Base-by-base conservation (phyloP, 495 filamentous ascomycete species). In the Aspergillus ostianus region DNA sequence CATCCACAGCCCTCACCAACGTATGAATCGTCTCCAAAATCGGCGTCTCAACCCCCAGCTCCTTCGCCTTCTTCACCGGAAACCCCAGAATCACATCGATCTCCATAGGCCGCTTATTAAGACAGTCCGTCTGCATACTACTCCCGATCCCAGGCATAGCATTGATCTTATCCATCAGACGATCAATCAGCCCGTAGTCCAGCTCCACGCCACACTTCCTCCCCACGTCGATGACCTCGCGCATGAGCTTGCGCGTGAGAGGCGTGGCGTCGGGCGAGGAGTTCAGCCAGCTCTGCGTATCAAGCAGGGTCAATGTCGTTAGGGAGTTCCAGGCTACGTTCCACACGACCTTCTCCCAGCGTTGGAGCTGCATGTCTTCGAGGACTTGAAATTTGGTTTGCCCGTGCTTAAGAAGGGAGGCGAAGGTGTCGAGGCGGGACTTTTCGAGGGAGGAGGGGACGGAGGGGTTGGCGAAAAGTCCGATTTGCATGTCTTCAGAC, bases 281-380 rank as follows among this genome's bases (percentile, higher is more conserved):
- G 4, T 65, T 60, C 15, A 83, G 68, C 79, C 80, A 84, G 2
- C 71, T 66, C 17, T 76, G 70, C 0, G 78, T 80, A 57, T 83
- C 80, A n/a, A 81, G 64, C 62, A 72, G 56, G 0, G 81, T 83
- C n/a, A 83, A 58, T 0, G 81, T 71, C 0, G 80, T 84, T 19
- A 82, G 41, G 0, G 80, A 75, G 63, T 83, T 84, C 80, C 80
- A 83, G 0, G 80, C 80, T 10, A 64, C 80, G 57, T 84, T 84
- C 80, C 80, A 83, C 13, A 82, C 77, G 12, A 82, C 76, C 56
- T 84, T 84, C 45, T 79, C 74, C 81, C 81, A 84, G 51, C 80
- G 75, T 53, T 73, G 68, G 46, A 64, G 64, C 41, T 83, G 81
- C 48, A 84, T 77, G 48, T 80, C 72, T 0, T 73, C 71, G 7